Evolutionary conservation across 805 yeast genomes (phyloP), one percentile per base, ranked within the genome.

Genomic region (Millerozyma acaciae): DNA sequence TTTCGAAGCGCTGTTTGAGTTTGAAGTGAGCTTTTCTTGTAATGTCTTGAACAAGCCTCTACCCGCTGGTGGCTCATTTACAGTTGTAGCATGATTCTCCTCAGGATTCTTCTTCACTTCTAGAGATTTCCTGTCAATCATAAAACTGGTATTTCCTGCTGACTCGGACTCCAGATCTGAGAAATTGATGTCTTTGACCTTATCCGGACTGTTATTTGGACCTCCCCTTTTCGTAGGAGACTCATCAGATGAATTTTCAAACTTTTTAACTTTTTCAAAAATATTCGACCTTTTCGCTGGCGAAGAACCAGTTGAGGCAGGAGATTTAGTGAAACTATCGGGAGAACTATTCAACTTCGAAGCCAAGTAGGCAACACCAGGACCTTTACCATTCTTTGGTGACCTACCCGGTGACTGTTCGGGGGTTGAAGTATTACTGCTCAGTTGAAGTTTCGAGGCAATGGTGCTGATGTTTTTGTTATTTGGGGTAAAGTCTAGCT

Each of bases 201-300:
- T 8, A 20, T 20, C 10, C 10, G 8, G 22, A 20, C 9, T 20
- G 10, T 20, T 20, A 20, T 8, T 8, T 20, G 10, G 8, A 10
- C 13, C 13, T 14, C 9, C 13, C 9, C 9, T 27, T 4, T 27
- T 18, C 13, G 20, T 9, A n/a, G 45, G 49, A 8, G 33, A 17
- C 10, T 35, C 45, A 4, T 34, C 34, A 8, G 49, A 45, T 8
- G 62, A 52, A 24, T 45, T 50, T 39, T 63, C 69, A 38, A 62
- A 64, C 32, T 60, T 61, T 39, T 51, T 59, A 14, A 64, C 62
- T 42, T 55, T 58, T 35, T 63, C 68, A 34, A 60, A 45, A 10
- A 64, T 59, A 33, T 45, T 48, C 12, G 39, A 38, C 22, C 31
- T 44, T 20, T 34, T 40, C 10, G 45, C 32, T 34, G 49, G 58